Conservation (phyloP, 257 asterid species). For the Ophiorrhiza pumila region DNA sequence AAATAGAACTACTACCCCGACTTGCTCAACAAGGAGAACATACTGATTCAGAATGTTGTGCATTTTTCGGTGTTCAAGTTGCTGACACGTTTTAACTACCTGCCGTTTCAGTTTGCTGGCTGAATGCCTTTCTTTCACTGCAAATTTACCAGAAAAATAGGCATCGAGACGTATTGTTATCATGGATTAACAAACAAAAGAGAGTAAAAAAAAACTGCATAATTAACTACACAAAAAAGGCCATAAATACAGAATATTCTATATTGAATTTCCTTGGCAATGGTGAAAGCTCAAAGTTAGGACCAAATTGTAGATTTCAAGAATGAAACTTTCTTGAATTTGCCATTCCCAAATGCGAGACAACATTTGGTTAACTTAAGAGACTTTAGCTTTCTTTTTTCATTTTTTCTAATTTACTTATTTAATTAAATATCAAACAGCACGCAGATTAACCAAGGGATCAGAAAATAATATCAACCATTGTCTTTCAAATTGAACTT, state of each 20-base stretch:
- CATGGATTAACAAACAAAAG: neutral
- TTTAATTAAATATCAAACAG: too few relatives aligned
- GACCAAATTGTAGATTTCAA: too few relatives aligned
- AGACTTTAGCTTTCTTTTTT: too few relatives aligned
- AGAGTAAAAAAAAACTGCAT: neutral
- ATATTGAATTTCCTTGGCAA: too few relatives aligned
- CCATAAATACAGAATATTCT: neutral
- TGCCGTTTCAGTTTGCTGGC: slow-evolving; percentile 50
- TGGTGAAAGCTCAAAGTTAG: too few relatives aligned
- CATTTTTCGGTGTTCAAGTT: slow-evolving; percentile 50
- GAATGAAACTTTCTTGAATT: neutral
- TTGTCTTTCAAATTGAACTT: too few relatives aligned
- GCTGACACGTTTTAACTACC: slow-evolving; percentile 43
- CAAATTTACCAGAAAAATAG: slow-evolving; percentile 18
- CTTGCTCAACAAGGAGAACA: slow-evolving; percentile 50
- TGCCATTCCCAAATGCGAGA: too few relatives aligned
- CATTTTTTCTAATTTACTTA: too few relatives aligned
- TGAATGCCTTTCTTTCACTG: slow-evolving; percentile 59
- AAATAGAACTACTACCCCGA: slow-evolving; percentile 49
- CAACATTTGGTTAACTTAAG: too few relatives aligned
- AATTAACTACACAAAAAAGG: neutral
- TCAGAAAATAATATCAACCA: too few relatives aligned
- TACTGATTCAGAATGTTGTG: slow-evolving; percentile 64
- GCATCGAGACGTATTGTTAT: neutral
- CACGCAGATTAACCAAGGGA: too few relatives aligned